Conservation (phyloP, 768 basidiomycete species). For the Russula earlei region DNA sequence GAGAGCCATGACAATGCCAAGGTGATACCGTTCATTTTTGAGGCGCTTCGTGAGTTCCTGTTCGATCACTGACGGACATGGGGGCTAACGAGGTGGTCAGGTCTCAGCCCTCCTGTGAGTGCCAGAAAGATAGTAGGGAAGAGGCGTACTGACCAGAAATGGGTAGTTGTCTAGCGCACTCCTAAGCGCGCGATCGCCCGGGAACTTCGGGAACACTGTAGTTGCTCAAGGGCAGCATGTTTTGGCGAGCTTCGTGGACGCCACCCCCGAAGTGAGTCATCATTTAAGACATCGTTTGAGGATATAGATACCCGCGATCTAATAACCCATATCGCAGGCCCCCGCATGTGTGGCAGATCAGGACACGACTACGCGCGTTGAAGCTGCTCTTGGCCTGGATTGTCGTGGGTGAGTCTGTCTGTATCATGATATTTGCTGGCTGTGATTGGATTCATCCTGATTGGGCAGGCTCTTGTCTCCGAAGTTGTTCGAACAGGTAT, state of each 20-base stretch:
- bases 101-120: slow-evolving; percentile 19
- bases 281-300: neutral
- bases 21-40: slow-evolving; percentile 16
- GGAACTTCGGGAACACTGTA: slow-evolving; percentile 9
- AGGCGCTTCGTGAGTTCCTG: slow-evolving; percentile 16
- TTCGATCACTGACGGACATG: neutral
- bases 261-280: slow-evolving; percentile 17
- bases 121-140: neutral
- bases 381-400: slow-evolving; percentile 14
- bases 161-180: slow-evolving; percentile 13
- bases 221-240: slow-evolving; percentile 16
- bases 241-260: slow-evolving; percentile 19
- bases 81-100: slow-evolving; percentile 8
- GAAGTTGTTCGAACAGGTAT: slow-evolving; percentile 13
- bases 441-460: neutral
- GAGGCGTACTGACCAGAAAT: neutral
- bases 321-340: neutral
- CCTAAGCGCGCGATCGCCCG: neutral
- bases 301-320: neutral
- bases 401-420: slow-evolving; percentile 6
- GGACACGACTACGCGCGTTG: neutral
- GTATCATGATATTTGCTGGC: neutral
- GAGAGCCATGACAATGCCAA: neutral
- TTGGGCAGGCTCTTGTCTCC: slow-evolving; percentile 10
- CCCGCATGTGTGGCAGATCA: neutral